Evolutionary conservation across 2,329 filamentous ascomycete species (phyloP), one percentile per base, ranked within the genome.

Genomic region (Sarocladium strictum): DNA sequence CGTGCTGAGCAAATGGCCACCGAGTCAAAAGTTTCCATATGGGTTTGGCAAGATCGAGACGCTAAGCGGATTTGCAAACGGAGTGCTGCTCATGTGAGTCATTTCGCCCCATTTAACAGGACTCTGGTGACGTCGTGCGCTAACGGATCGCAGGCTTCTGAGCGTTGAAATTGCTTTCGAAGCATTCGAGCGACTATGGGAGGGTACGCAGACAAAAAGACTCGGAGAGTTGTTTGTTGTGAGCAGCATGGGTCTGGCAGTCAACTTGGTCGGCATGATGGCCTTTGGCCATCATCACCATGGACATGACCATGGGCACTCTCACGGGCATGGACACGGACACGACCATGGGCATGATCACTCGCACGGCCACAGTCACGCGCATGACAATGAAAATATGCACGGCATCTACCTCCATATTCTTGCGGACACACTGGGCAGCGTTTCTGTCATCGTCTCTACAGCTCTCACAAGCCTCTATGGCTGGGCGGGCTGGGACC

Each of bases 11-110:
- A 97, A 97, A 71, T 97, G 94, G 92, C 91, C 92, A 1, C 88
- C 91, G 1, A 96, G 87, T 66, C 79, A 88, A 56, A 80, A 86
- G 19, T 97, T 96, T 63, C 94, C 94, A 0, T 97, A 97, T 65
- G 94, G 94, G 0, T 94, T 96, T 67, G 92, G 93, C 56, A 99
- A 97, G 71, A 90, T 99, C 55, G 94, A 99, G 72, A 97, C 91
- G 1, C 75, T 99, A 55, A 96, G 93, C 57, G 94, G 94, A 0
- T 97, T 99, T 68, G 94, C 90, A 61, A 99, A 99, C 65, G 94
- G 94, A 7, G 87, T 99, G 26, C 93, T 99, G 62, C 74, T 99
- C 49, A 88, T 99, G 87, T 91, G 72, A 68, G 84, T 65, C 19
- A 23, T 11, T 2, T 10, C 15, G 19, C 19, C 29, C n/a, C 23